Percentiles rank a stretch among this genome's conserved stretches.
phyloP scores from a whole-genome alignment of 495 filamentous ascomycete genomes.

The Neurospora africana region DNA sequence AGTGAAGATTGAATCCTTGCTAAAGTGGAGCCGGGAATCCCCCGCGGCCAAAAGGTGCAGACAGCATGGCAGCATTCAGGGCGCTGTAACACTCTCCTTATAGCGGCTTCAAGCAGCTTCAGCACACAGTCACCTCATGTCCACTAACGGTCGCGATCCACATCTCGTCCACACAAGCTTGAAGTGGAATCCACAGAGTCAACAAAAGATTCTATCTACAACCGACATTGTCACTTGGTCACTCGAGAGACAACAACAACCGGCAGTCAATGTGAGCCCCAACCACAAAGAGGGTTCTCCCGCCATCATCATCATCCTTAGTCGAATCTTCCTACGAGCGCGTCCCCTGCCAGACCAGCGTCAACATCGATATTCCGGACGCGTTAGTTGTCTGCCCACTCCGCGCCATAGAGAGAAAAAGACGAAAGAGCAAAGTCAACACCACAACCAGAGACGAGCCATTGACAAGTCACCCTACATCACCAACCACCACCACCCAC shows the following conservation, averaged over 20 bases:
- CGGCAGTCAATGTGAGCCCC: neutral
- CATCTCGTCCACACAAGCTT: neutral
- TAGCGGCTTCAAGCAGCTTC: neutral
- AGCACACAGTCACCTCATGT: neutral
- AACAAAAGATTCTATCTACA: constrained; percentile 1
- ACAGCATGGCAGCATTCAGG: neutral
- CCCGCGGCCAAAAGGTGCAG: neutral
- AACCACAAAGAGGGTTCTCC: neutral
- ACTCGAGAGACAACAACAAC: neutral
- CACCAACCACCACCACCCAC: neutral
- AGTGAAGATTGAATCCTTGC: neutral
- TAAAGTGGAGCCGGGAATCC: neutral
- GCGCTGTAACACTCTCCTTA: neutral
- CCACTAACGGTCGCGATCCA: neutral
- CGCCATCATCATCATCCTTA: neutral
- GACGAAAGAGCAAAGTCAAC: neutral
- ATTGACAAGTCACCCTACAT: neutral
- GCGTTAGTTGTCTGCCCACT: neutral
- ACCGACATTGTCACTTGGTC: neutral
- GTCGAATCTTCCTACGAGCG: neutral
- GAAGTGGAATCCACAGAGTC: neutral
- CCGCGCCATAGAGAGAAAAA: neutral
- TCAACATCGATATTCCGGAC: neutral
- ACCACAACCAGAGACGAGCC: neutral
- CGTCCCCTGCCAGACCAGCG: neutral